These are phyloP conservation scores for Tinospora cordifolia DNA, from an alignment of 164 flowering plant species.

Conservation along the genomic window DNA sequence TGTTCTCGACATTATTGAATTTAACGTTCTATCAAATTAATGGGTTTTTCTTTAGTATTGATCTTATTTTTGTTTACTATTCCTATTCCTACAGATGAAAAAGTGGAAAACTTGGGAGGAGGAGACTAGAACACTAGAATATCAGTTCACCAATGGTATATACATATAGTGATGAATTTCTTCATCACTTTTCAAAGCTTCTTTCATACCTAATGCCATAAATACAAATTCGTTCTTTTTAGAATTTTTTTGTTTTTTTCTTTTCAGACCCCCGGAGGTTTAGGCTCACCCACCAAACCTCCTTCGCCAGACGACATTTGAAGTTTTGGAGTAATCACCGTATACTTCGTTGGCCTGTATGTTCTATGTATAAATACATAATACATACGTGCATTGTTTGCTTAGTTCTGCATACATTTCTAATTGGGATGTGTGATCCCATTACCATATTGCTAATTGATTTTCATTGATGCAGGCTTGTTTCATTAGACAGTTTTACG, in stretches of 20 bases:
- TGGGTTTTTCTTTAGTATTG: not conserved
- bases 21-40: not conserved
- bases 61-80: not conserved
- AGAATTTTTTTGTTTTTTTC: too few species aligned
- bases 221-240: too few species aligned
- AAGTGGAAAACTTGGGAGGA: conserved; percentile 64
- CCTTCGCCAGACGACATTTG: conserved; percentile 51
- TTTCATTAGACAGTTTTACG: conserved; percentile 42
- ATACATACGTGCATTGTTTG: too few species aligned
- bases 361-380: conserved; percentile 4
- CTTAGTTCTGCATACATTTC: too few species aligned
- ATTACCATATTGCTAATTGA: not conserved
- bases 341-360: conserved; percentile 51
- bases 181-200: too few species aligned
- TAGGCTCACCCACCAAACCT: conserved; percentile 46
- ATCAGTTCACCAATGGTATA: conserved; percentile 50
- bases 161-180: not conserved
- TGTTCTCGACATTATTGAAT: too few species aligned
- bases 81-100: conserved; percentile 36
- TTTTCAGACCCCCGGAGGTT: conserved; percentile 51
- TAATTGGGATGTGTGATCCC: too few species aligned
- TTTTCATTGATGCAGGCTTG: conserved; percentile 29
- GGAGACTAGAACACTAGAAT: conserved; percentile 57
- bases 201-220: too few species aligned
- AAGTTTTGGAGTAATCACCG: conserved; percentile 39